phyloP scores from a whole-genome alignment of 345 rosid species.

The Populus deltoides region DNA sequence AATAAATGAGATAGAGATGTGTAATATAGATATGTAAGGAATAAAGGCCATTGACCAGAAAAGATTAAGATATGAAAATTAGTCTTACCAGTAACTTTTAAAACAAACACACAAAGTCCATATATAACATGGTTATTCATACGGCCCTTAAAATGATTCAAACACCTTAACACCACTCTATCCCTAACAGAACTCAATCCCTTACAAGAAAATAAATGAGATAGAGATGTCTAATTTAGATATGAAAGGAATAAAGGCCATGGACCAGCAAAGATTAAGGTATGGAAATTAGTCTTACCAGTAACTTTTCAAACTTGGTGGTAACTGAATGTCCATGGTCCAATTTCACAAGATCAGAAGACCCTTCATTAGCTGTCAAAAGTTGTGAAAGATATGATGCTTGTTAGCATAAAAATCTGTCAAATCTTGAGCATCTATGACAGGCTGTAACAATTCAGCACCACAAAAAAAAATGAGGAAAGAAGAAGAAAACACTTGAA shows the following conservation, averaged over 20 bases:
- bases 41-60: neutral
- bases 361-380: slow-evolving; percentile 35
- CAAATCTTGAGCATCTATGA: neutral
- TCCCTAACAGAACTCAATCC: neutral
- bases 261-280: neutral
- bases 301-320: slow-evolving; percentile 59
- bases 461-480: neutral
- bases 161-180: neutral
- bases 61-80: neutral
- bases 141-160: neutral
- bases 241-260: slow-evolving; percentile 1
- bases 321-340: slow-evolving; percentile 48
- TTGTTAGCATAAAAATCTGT: slow-evolving; percentile 11
- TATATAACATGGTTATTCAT: neutral
- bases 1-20: neutral
- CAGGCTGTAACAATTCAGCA: neutral
- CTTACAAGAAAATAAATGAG: neutral
- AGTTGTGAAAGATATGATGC: slow-evolving; percentile 10
- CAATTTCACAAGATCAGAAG: slow-evolving; percentile 41
- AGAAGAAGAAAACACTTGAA: neutral
- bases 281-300: slow-evolving; percentile 50
- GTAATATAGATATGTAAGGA: slow-evolving; percentile 1
- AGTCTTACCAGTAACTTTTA: slow-evolving; percentile 72
- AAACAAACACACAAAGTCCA: slow-evolving; percentile 21
- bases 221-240: neutral